phyloP scores from a whole-genome alignment of 2,329 filamentous ascomycete genomes.

The Aspergillus melleus region DNA sequence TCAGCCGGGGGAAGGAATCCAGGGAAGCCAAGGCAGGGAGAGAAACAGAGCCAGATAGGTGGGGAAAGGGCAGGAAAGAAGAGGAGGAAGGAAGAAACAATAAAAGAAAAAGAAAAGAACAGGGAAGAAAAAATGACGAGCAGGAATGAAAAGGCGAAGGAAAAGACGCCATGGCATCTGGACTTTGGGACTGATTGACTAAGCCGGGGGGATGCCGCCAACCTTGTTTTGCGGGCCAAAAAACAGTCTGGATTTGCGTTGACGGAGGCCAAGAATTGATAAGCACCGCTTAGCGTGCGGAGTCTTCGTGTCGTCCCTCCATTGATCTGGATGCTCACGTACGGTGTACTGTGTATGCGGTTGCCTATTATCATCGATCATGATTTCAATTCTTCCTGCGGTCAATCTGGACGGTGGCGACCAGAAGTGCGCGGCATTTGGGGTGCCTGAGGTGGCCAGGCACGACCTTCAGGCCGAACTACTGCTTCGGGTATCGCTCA shows the following conservation, averaged over 20 bases:
- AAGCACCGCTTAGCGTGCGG: not conserved
- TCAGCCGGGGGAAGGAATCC: not conserved
- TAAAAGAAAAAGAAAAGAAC: not conserved
- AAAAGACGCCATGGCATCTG: not conserved
- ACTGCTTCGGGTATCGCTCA: too few relatives aligned
- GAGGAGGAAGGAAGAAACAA: not conserved
- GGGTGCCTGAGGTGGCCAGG: too few relatives aligned
- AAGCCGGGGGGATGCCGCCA: not conserved
- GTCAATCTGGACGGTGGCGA: too few relatives aligned
- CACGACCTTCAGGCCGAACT: too few relatives aligned
- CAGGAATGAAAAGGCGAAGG: not conserved
- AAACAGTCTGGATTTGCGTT: not conserved
- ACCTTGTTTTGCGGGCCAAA: conserved; percentile 5
- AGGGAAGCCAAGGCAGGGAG: not conserved
- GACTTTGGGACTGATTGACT: not conserved
- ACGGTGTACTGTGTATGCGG: too few relatives aligned
- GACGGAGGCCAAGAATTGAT: conserved; percentile 1
- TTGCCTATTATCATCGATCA: too few relatives aligned
- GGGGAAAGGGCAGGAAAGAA: not conserved
- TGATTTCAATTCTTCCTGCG: too few relatives aligned
- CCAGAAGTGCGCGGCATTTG: too few relatives aligned
- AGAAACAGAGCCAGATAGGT: not conserved
- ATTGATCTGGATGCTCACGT: too few relatives aligned
- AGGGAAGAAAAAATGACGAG: not conserved
- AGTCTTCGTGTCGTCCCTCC: not conserved